Evolutionary conservation across 2,329 filamentous ascomycete genomes (phyloP).

Genomic region (Neofusicoccum cordaticola): DNA sequence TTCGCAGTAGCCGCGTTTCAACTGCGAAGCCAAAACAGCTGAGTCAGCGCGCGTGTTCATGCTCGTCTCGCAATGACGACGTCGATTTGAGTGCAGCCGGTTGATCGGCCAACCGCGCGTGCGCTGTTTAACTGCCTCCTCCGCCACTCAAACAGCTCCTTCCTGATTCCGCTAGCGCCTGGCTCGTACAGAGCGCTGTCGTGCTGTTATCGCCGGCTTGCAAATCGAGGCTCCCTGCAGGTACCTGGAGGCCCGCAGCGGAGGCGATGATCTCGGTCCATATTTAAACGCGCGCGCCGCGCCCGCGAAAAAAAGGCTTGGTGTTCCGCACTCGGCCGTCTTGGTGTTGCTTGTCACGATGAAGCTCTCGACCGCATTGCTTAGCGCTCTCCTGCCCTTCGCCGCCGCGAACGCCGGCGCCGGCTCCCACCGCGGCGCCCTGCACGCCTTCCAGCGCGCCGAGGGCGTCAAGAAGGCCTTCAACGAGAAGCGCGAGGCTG

Average conservation of each 20-base stretch:
- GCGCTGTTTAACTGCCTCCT: neutral
- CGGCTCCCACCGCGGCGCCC: neutral
- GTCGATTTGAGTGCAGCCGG: neutral
- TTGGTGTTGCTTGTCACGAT: conserved; percentile 11
- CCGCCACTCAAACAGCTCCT: neutral
- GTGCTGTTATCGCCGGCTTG: conserved; percentile 4
- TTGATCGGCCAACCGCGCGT: neutral
- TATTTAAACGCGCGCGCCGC: neutral
- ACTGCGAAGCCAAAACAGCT: neutral
- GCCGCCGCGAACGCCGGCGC: neutral
- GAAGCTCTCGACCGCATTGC: conserved; percentile 1
- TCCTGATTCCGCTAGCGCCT: neutral
- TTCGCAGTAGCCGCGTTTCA: neutral
- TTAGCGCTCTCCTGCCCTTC: conserved; percentile 5
- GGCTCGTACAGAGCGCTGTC: neutral
- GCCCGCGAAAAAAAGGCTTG: neutral
- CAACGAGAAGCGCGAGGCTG: conserved; percentile 27
- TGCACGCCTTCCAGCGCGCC: conserved; percentile 15
- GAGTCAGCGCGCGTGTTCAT: neutral
- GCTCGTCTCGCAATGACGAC: neutral
- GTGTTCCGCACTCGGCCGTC: neutral
- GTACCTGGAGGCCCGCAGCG: neutral
- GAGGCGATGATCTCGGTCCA: neutral
- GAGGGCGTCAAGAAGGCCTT: conserved; percentile 9
- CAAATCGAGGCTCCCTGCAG: neutral